A percentile compares a stretch with the other conserved stretches of the same genome.
Conservation (phyloP, 2,329 filamentous ascomycete species). For the Apiospora marii region DNA sequence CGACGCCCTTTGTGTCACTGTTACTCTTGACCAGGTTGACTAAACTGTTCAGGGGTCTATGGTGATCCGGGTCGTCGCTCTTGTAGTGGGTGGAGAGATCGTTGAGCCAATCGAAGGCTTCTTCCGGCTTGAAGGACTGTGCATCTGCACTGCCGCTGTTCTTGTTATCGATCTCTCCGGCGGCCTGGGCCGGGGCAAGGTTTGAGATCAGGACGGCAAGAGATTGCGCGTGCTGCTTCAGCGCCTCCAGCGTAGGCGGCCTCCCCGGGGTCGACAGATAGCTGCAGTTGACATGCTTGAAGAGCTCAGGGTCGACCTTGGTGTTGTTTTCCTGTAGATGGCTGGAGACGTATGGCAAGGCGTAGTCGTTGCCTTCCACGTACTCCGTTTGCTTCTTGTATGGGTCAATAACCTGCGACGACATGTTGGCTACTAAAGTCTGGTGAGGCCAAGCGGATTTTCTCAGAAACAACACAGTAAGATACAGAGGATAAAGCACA, state of each 20-base stretch:
- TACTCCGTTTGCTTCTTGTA: slow-evolving; percentile 44
- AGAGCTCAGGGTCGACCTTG: slow-evolving; percentile 39
- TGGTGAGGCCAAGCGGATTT: slow-evolving; percentile 4
- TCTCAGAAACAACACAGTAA: not conserved
- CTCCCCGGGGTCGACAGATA: slow-evolving; percentile 62
- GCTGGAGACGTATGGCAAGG: slow-evolving; percentile 50
- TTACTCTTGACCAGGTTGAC: slow-evolving; percentile 54
- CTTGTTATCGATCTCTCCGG: slow-evolving; percentile 41
- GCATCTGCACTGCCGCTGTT: slow-evolving; percentile 29
- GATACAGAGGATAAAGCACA: slow-evolving; percentile 14
- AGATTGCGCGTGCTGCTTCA: slow-evolving; percentile 69
- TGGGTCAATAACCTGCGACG: slow-evolving; percentile 24
- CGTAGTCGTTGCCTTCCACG: slow-evolving; percentile 49
- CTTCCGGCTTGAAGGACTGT: slow-evolving; percentile 47
- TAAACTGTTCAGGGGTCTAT: slow-evolving; percentile 55
- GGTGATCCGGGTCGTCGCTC: slow-evolving; percentile 56
- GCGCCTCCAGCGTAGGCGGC: slow-evolving; percentile 61
- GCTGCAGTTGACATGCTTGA: slow-evolving; percentile 62
- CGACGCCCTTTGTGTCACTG: slow-evolving; percentile 50
- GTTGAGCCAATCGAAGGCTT: slow-evolving; percentile 66
- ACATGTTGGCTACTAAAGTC: slow-evolving; percentile 26
- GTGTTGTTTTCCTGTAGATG: slow-evolving; percentile 45
- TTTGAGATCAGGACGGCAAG: slow-evolving; percentile 60
- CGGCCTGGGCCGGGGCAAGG: slow-evolving; percentile 50
- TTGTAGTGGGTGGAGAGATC: slow-evolving; percentile 57